Evolutionary conservation across 768 basidiomycete genomes (phyloP).

Genomic region (Trametes cingulata): DNA sequence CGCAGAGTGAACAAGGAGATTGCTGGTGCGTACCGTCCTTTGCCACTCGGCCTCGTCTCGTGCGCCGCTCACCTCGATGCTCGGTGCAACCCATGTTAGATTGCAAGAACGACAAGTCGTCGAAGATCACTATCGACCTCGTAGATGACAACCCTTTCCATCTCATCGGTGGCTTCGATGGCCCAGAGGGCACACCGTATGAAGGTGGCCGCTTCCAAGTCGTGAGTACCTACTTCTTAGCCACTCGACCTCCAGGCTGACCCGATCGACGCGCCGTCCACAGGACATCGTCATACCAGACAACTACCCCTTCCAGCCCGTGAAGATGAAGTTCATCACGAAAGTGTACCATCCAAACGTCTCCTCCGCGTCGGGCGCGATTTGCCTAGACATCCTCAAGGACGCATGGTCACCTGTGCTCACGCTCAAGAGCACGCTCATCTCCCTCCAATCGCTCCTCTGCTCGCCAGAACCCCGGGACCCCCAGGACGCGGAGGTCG

Average conservation of each 20-base stretch:
- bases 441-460: conserved; percentile 89
- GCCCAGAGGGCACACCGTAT: conserved; percentile 92
- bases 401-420: conserved; percentile 96
- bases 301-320: conserved; percentile 88
- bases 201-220: conserved; percentile 91
- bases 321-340: conserved; percentile 98
- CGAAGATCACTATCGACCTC: conserved; percentile 83
- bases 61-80: background rate
- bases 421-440: conserved; percentile 93
- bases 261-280: background rate
- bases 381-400: conserved; percentile 87
- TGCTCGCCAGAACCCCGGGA: conserved; percentile 95
- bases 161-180: conserved; percentile 86
- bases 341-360: conserved; percentile 97
- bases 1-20: conserved; percentile 96
- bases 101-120: conserved; percentile 93
- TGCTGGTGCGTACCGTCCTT: conserved; percentile 50
- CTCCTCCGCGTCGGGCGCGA: conserved; percentile 91
- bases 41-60: background rate
- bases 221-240: conserved; percentile 46
- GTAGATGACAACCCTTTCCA: conserved; percentile 91
- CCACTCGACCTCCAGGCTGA: conserved; percentile 1
- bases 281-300: conserved; percentile 94
- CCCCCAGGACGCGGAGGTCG: conserved; percentile 97
- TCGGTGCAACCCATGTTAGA: conserved; percentile 47